Evolutionary conservation across 371 early-diverging fungal species (phyloP).

Genomic region (Mortierella sp.): DNA sequence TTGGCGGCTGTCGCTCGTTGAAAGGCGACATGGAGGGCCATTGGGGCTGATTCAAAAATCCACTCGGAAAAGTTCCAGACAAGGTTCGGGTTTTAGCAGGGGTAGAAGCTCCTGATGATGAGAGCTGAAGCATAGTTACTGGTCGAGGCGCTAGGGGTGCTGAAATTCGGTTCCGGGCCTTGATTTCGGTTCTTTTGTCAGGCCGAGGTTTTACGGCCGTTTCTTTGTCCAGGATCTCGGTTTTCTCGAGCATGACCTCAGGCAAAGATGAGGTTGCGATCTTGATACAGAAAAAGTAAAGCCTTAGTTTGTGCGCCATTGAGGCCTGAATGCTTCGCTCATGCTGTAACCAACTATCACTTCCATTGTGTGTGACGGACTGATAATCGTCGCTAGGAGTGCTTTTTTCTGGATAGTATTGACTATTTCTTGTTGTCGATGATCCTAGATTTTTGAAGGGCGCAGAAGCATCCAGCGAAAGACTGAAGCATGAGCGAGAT

Average conservation of each 20-base stretch:
- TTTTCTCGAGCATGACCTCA: slow-evolving; percentile 13
- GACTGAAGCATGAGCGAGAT: neutral
- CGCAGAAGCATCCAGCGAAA: neutral
- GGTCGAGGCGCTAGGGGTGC: no score
- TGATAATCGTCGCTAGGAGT: neutral
- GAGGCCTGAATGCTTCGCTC: slow-evolving; percentile 11
- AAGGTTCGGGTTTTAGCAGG: no score
- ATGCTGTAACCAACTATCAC: neutral
- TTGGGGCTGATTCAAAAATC: no score
- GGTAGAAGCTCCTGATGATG: no score
- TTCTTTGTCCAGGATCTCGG: neutral
- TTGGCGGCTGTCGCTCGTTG: no score
- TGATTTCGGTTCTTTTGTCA: no score
- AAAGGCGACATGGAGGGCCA: no score
- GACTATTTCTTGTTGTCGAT: slow-evolving; percentile 1
- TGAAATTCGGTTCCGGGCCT: no score
- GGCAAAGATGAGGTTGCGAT: slow-evolving; percentile 17
- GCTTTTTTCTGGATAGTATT: slow-evolving; percentile 25
- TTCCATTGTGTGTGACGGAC: neutral
- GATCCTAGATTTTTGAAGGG: neutral
- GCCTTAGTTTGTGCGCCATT: slow-evolving; percentile 25
- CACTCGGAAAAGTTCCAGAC: no score
- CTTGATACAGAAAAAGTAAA: slow-evolving; percentile 45
- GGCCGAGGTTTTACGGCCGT: neutral
- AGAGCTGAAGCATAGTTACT: no score